A percentile compares a stretch with the other conserved stretches of the same genome.
These are phyloP conservation scores for Tubosaeta sp. DNA, from an alignment of 768 basidiomycete genomes.

Conservation along the genomic window DNA sequence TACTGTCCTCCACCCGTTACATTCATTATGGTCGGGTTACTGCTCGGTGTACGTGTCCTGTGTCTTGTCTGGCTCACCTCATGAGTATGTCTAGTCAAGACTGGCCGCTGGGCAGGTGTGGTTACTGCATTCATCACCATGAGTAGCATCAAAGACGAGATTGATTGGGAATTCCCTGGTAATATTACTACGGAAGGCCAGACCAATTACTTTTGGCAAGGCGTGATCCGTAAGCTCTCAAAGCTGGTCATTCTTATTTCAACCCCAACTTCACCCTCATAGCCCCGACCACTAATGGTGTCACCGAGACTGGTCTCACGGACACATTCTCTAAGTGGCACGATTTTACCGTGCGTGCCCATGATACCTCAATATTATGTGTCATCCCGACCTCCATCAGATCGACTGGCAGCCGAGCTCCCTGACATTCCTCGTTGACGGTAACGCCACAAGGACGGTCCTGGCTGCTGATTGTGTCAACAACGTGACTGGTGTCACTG, in stretches of 20 bases:
- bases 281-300: constrained; percentile 49
- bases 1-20: constrained; percentile 75
- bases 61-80: background rate
- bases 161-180: constrained; percentile 86
- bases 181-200: constrained; percentile 59
- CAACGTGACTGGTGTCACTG: constrained; percentile 44
- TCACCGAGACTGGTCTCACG: constrained; percentile 41
- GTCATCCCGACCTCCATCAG: constrained; percentile 32
- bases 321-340: constrained; percentile 73
- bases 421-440: constrained; percentile 67
- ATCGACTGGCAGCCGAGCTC: constrained; percentile 76
- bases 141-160: constrained; percentile 80
- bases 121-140: constrained; percentile 85
- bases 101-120: constrained; percentile 74
- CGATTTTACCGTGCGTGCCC: constrained; percentile 59
- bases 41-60: constrained; percentile 42
- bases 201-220: constrained; percentile 80
- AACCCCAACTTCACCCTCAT: background rate
- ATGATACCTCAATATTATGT: background rate
- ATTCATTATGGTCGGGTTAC: constrained; percentile 79
- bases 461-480: constrained; percentile 55
- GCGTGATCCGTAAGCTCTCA: constrained; percentile 51
- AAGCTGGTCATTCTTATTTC: background rate
- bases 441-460: constrained; percentile 64
- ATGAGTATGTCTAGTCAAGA: constrained; percentile 51